Conservation (phyloP, 768 basidiomycete genomes). For the Zangia roseola region DNA sequence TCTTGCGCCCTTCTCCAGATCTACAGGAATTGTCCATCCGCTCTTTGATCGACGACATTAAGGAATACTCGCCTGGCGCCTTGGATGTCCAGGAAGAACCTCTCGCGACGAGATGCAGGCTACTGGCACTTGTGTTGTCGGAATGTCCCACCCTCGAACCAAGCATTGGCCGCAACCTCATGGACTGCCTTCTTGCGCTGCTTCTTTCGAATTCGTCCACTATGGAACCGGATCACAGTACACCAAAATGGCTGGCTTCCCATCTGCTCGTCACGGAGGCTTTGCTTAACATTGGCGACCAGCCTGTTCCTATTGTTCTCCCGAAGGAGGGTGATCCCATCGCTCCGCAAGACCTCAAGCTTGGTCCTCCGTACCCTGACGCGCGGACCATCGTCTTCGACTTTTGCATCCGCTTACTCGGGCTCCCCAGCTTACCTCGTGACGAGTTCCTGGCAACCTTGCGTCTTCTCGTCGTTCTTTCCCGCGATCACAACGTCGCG, state of each 20-base stretch:
- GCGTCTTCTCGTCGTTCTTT: slow-evolving; percentile 81
- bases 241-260: slow-evolving; percentile 86
- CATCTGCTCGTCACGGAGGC: slow-evolving; percentile 85
- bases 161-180: slow-evolving; percentile 54
- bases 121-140: slow-evolving; percentile 80
- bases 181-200: slow-evolving; percentile 68
- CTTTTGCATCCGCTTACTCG: slow-evolving; percentile 71
- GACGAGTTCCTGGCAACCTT: slow-evolving; percentile 83
- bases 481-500: slow-evolving; percentile 66
- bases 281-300: slow-evolving; percentile 72
- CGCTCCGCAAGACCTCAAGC: slow-evolving; percentile 45
- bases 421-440: slow-evolving; percentile 58
- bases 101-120: slow-evolving; percentile 77
- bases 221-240: slow-evolving; percentile 48
- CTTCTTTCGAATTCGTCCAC: slow-evolving; percentile 56
- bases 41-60: slow-evolving; percentile 76
- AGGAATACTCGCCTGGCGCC: slow-evolving; percentile 59
- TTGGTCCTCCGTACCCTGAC: slow-evolving; percentile 61
- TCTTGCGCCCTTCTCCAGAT: slow-evolving; percentile 60
- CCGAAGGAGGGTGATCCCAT: slow-evolving; percentile 74
- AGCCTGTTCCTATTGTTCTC: slow-evolving; percentile 59
- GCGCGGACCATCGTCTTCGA: slow-evolving; percentile 71
- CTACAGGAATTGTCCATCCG: slow-evolving; percentile 67
- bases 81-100: slow-evolving; percentile 73
- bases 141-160: slow-evolving; percentile 66